phyloP scores from a whole-genome alignment of 2,329 filamentous ascomycete species.

The Colletotrichum gigasporum region DNA sequence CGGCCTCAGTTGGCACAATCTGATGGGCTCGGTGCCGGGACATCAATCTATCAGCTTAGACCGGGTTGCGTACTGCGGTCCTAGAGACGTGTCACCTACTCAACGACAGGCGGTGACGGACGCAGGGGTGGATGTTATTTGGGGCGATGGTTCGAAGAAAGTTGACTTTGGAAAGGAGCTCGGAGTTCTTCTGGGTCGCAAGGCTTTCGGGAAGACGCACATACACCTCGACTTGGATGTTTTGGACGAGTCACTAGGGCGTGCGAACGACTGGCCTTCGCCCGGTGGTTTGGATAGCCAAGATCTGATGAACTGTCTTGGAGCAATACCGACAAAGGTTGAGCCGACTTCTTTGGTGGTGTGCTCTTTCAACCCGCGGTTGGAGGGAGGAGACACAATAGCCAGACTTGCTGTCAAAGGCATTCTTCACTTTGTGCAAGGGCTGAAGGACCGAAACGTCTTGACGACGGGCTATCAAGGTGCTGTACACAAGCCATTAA shows the following conservation, averaged over 20 bases:
- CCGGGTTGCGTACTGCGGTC: neutral
- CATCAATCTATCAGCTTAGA: neutral
- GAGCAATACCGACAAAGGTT: neutral
- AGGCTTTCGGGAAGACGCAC: neutral
- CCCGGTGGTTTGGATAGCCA: neutral
- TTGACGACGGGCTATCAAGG: neutral
- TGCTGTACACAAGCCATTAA: too few relatives aligned
- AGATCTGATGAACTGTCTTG: slow-evolving; percentile 8
- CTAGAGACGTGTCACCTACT: neutral
- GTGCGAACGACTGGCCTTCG: slow-evolving; percentile 1
- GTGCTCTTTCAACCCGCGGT: slow-evolving; percentile 2
- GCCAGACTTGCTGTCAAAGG: slow-evolving; percentile 1
- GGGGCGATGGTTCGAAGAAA: slow-evolving; percentile 2
- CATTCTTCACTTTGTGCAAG: neutral
- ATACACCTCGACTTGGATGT: neutral
- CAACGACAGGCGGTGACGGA: neutral
- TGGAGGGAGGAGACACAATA: neutral
- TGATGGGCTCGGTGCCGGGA: slow-evolving; percentile 34
- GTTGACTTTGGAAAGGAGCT: slow-evolving; percentile 18
- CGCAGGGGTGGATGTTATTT: slow-evolving; percentile 3
- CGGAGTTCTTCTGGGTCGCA: neutral
- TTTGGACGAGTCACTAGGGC: neutral
- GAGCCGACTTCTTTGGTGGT: neutral
- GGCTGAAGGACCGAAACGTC: neutral
- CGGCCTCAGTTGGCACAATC: slow-evolving; percentile 42